These are phyloP conservation scores for Ambrosiella cleistominuta DNA, from an alignment of 2,329 filamentous ascomycete species.

Conservation along the genomic window DNA sequence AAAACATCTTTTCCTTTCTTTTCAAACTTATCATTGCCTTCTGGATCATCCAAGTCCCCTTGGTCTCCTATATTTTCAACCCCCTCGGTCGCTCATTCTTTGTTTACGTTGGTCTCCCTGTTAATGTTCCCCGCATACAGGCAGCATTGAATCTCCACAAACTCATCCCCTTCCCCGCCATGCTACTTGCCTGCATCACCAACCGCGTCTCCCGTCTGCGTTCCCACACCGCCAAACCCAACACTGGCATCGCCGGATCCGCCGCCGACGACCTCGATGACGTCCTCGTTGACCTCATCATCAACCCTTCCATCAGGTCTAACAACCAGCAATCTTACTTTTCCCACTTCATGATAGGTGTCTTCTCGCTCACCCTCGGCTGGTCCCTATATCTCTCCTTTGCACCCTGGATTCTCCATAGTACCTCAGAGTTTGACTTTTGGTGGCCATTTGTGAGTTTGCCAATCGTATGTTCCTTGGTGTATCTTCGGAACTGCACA, in stretches of 20 bases:
- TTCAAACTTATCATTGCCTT: conserved; percentile 10
- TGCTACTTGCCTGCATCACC: neutral
- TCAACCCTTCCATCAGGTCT: conserved; percentile 1
- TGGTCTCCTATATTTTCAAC: conserved; percentile 9
- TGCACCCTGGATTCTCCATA: conserved; percentile 20
- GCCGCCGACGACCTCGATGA: conserved; percentile 7
- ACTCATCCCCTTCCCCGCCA: conserved; percentile 3
- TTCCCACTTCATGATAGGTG: neutral
- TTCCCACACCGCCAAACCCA: conserved; percentile 2
- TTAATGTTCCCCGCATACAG: neutral
- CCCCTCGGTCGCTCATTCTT: neutral
- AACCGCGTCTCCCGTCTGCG: conserved; percentile 1
- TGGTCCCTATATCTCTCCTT: conserved; percentile 10
- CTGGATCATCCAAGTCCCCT: conserved; percentile 1
- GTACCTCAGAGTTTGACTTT: conserved; percentile 26
- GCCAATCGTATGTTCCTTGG: conserved; percentile 31
- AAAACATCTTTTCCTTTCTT: conserved; percentile 6
- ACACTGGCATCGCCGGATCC: neutral
- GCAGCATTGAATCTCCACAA: conserved; percentile 1
- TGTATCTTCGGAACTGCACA: conserved; percentile 16
- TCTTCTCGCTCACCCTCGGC: too few relatives aligned
- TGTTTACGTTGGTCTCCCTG: neutral
- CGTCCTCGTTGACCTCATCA: conserved; percentile 6
- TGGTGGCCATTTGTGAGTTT: conserved; percentile 36
- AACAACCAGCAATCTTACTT: conserved; percentile 16